Conservation (phyloP, 495 filamentous ascomycete genomes). For the Astrothelium subdiscretum region DNA sequence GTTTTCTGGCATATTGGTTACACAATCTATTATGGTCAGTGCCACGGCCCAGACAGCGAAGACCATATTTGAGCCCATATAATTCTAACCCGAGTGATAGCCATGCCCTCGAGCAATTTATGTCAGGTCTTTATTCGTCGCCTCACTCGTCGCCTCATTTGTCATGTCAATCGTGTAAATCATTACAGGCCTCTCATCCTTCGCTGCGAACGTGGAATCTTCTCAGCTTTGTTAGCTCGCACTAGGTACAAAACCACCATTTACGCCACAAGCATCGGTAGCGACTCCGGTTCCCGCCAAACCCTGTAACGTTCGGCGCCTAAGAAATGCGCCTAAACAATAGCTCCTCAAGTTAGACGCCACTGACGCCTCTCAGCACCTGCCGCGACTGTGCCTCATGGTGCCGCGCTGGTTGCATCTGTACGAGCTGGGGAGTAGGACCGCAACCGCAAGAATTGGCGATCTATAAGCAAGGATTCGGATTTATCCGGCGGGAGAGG, state of each 20-base stretch:
- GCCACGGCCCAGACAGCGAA: too few species aligned
- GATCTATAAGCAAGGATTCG: background rate
- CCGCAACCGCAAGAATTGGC: background rate
- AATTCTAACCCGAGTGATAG: too few species aligned
- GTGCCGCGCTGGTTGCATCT: background rate
- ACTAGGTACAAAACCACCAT: background rate
- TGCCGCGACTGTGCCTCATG: background rate
- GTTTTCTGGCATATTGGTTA: too few species aligned
- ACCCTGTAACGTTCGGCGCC: background rate
- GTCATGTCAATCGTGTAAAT: background rate
- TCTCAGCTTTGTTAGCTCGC: too few species aligned
- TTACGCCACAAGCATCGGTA: background rate
- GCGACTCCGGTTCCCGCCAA: background rate
- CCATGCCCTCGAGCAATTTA: too few species aligned
- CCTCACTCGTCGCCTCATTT: background rate
- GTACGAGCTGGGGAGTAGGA: background rate
- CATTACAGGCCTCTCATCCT: background rate
- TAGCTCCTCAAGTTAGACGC: background rate
- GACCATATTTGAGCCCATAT: too few species aligned
- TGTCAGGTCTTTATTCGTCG: background rate
- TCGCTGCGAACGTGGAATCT: too few species aligned
- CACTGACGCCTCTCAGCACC: background rate
- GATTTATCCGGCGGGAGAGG: slow-evolving; percentile 2
- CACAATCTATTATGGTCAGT: too few species aligned
- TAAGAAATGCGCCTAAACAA: background rate